Base-by-base conservation (phyloP, 2,329 filamentous ascomycete genomes). In the Epichloe glyceriae region DNA sequence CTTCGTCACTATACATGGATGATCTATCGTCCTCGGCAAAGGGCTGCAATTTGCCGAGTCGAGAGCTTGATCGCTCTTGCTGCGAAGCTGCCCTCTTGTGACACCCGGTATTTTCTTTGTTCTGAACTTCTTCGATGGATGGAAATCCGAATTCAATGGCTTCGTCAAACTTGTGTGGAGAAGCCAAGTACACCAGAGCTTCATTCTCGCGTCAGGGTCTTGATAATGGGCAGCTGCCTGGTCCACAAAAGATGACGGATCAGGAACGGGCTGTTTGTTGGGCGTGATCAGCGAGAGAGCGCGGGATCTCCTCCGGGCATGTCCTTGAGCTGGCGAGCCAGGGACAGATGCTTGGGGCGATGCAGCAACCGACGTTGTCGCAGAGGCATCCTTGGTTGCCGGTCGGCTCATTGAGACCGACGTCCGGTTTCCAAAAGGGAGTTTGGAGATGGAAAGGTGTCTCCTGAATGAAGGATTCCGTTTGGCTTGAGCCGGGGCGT, bases 131-230 rank as follows among this genome's bases (percentile, higher is more conserved):
- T 35, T 80, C 75, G 37, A 73, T 72, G 0, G 83, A 81, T 0
- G 89, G 88, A 60, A 96, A 97, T 0, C 91, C 91, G 66, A 94
- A 96, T 63, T 95, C 87, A 49, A 97, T 79, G 1, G 88, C 89
- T 67, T 97, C 91, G 63, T 97, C 91, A 59, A 97, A 97, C 63
- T 95, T 95, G 58, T 95, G 87, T 1, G 90, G 86, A 1, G 89
- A 95, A 7, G 87, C 86, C 19, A 95, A 78, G 60, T 90, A 95
- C 6, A 88, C 82, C 89, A 82, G 19, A 97, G 73, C 67, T 94
- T 95, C 59, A 88, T 75, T 35, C 91, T 80, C 39, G 90, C 88
- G 63, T 95, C 87, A 0, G 89, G 88, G 59, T 96, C 89, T 63
- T 88, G 87, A 61, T 95, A 96, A 67, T 95, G 86, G 38, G 86